These are phyloP conservation scores for Tetrapyrgos nigripes DNA, from an alignment of 1,284 basidiomycete species.

Conservation along the genomic window DNA sequence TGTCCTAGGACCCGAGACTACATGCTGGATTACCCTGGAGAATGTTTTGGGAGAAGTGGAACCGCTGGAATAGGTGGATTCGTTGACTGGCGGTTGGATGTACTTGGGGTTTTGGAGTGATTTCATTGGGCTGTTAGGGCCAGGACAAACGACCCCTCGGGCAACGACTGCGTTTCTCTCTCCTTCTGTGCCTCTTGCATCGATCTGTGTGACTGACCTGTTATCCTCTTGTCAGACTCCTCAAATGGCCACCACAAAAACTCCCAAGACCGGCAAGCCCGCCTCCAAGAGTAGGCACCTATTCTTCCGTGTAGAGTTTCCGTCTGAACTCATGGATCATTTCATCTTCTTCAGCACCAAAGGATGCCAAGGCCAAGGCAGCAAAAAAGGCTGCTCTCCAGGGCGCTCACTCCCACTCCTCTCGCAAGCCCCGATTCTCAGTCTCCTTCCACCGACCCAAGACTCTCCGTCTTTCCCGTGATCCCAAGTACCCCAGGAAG, in stretches of 20 bases:
- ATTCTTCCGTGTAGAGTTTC: neutral
- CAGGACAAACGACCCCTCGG: neutral
- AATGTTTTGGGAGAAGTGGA: neutral
- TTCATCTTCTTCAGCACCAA: conserved; percentile 4
- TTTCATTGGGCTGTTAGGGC: neutral
- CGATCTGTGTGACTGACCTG: neutral
- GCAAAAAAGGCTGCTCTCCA: conserved; percentile 98
- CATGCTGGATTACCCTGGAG: neutral
- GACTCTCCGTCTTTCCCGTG: conserved; percentile 87
- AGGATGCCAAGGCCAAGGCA: conserved; percentile 85
- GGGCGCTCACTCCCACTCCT: conserved; percentile 78
- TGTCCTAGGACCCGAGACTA: neutral
- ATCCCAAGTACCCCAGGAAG: conserved; percentile 95
- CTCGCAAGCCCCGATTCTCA: conserved; percentile 86
- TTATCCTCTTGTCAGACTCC: neutral
- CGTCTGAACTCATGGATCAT: neutral
- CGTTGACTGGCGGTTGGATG: neutral
- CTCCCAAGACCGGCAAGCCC: conserved; percentile 60
- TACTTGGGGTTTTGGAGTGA: neutral
- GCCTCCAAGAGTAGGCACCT: conserved; percentile 51
- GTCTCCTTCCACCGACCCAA: conserved; percentile 98
- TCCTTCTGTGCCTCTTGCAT: neutral
- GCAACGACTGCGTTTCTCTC: neutral
- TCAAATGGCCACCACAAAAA: conserved; percentile 68
- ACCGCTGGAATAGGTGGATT: neutral